phyloP scores from a whole-genome alignment of 1,139 yeast genomes.

The Zygosaccharomyces pseudobailii region DNA sequence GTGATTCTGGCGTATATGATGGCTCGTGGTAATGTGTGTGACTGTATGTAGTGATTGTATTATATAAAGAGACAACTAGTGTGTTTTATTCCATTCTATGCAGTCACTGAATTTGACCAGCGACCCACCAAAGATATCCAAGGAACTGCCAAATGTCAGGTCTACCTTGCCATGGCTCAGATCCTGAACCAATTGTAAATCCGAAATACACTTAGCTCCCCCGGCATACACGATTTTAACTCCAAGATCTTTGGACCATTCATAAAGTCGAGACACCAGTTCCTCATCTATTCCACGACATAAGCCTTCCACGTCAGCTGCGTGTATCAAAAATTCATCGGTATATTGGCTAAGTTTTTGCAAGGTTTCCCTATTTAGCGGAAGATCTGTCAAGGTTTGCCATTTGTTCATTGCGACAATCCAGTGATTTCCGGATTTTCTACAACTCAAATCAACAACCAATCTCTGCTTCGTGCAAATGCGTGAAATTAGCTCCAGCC shows the following conservation, averaged over 20 bases:
- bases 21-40: conserved; percentile 28
- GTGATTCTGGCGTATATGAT: conserved; percentile 24
- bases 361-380: conserved; percentile 52
- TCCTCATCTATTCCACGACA: conserved; percentile 87
- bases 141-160: conserved; percentile 84
- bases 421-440: conserved; percentile 58
- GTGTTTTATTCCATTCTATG: conserved; percentile 58
- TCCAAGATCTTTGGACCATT: conserved; percentile 59
- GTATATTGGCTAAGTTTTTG: conserved; percentile 57
- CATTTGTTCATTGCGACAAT: conserved; percentile 94
- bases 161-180: conserved; percentile 82
- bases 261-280: conserved; percentile 63
- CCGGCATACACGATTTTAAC: conserved; percentile 92
- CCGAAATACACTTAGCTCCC: conserved; percentile 76
- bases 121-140: conserved; percentile 90
- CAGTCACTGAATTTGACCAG: conserved; percentile 72
- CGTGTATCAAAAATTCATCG: conserved; percentile 85
- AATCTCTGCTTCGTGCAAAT: conserved; percentile 49
- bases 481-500: conserved; percentile 38
- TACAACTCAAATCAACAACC: conserved; percentile 90
- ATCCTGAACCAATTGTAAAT: conserved; percentile 56
- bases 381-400: conserved; percentile 79
- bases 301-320: conserved; percentile 97
- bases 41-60: conserved; percentile 2
- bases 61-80: conserved; percentile 8